These are phyloP conservation scores for Graphilbum sp. DNA, from an alignment of 2,329 filamentous ascomycete genomes.

Conservation along the genomic window DNA sequence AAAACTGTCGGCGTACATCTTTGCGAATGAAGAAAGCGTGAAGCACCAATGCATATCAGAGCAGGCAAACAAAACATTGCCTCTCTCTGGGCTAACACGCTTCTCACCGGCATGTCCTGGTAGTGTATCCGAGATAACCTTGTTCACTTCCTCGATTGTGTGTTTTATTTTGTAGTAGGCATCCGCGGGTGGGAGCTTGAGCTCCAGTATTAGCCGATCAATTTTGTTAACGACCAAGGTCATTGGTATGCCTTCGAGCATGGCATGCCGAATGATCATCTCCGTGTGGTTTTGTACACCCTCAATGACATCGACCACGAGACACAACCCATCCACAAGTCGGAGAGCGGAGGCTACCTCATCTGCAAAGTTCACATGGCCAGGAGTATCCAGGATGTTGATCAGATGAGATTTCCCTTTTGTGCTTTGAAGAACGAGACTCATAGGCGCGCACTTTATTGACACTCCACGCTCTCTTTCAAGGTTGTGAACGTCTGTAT, in stretches of 20 bases:
- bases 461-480: constrained; percentile 84
- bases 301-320: constrained; percentile 92
- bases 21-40: constrained; percentile 81
- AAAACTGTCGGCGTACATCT: constrained; percentile 88
- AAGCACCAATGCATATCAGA: constrained; percentile 95
- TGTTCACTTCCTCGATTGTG: constrained; percentile 97
- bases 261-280: constrained; percentile 90
- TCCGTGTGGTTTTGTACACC: constrained; percentile 98
- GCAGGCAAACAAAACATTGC: constrained; percentile 94
- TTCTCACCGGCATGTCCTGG: constrained; percentile 65
- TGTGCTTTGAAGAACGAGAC: constrained; percentile 70
- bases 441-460: constrained; percentile 90
- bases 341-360: constrained; percentile 82
- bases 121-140: constrained; percentile 73
- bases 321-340: constrained; percentile 76
- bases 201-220: constrained; percentile 83
- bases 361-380: constrained; percentile 96
- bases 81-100: constrained; percentile 85
- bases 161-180: constrained; percentile 99
- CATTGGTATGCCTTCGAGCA: constrained; percentile 75
- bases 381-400: constrained; percentile 91
- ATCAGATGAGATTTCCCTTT: constrained; percentile 89
- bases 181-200: constrained; percentile 85
- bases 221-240: constrained; percentile 94
- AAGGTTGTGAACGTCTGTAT: constrained; percentile 81